These are phyloP conservation scores for Persicaria maculosa DNA, from an alignment of 148 eudicot species.

Conservation along the genomic window DNA sequence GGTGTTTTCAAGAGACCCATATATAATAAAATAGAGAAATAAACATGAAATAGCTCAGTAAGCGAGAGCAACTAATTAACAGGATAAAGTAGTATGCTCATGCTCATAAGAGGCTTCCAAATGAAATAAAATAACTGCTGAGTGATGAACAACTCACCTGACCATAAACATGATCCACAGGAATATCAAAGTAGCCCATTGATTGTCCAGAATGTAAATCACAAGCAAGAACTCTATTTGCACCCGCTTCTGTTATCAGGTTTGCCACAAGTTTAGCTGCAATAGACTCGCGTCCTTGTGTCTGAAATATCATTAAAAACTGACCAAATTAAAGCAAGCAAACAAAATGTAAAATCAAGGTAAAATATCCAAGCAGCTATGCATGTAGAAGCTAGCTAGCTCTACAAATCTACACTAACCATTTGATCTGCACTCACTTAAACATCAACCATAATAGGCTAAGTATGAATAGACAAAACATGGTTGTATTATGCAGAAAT, in stretches of 20 bases:
- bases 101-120: neutral
- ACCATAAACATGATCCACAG: constrained; percentile 91
- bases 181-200: constrained; percentile 95
- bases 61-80: neutral
- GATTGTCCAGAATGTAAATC: constrained; percentile 97
- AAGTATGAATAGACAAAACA: no score
- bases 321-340: neutral
- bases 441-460: no score
- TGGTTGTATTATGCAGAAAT: neutral
- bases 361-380: neutral
- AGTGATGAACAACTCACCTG: constrained; percentile 36
- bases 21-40: neutral
- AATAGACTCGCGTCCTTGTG: constrained; percentile 95
- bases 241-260: constrained; percentile 84
- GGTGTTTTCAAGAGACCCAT: no score
- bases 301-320: constrained; percentile 39
- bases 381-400: neutral
- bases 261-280: constrained; percentile 95
- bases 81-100: neutral
- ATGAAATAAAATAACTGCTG: neutral
- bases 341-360: neutral
- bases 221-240: constrained; percentile 89
- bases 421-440: no score
- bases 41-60: neutral
- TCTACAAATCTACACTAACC: neutral